phyloP scores from a whole-genome alignment of 345 rosid species.

The Lumnitzera racemosa region DNA sequence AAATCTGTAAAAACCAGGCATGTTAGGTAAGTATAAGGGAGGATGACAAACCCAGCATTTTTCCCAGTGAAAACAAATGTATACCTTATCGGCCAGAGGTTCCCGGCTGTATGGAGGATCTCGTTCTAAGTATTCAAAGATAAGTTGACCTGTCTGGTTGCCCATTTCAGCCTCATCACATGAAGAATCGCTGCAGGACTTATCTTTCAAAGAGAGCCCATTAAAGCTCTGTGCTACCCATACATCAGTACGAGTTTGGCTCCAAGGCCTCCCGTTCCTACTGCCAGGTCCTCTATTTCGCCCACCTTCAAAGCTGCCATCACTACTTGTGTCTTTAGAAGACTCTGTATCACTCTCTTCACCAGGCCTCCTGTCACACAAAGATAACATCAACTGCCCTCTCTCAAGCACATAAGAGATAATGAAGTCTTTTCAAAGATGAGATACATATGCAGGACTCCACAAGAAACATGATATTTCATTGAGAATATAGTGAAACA shows the following conservation, averaged over 20 bases:
- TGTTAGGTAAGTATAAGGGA: neutral
- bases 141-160: conserved; percentile 37
- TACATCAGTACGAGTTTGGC: conserved; percentile 21
- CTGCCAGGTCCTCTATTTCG: conserved; percentile 29
- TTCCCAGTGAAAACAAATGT: too few relatives aligned
- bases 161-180: conserved; percentile 61
- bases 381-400: neutral
- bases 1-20: conserved; percentile 34
- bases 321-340: conserved; percentile 60
- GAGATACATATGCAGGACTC: too few relatives aligned
- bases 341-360: conserved; percentile 68
- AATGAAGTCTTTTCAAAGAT: too few relatives aligned
- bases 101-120: conserved; percentile 76
- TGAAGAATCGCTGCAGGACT: conserved; percentile 39
- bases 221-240: conserved; percentile 33
- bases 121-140: conserved; percentile 72
- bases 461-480: too few relatives aligned
- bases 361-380: conserved; percentile 38
- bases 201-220: conserved; percentile 40
- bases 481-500: too few relatives aligned
- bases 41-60: conserved; percentile 9
- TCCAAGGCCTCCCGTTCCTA: conserved; percentile 23
- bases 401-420: too few relatives aligned
- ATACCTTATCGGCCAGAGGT: conserved; percentile 76
- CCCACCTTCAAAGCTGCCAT: conserved; percentile 50